These are phyloP conservation scores for Inga leiocalycina DNA, from an alignment of 306 rosid genomes.

Conservation along the genomic window DNA sequence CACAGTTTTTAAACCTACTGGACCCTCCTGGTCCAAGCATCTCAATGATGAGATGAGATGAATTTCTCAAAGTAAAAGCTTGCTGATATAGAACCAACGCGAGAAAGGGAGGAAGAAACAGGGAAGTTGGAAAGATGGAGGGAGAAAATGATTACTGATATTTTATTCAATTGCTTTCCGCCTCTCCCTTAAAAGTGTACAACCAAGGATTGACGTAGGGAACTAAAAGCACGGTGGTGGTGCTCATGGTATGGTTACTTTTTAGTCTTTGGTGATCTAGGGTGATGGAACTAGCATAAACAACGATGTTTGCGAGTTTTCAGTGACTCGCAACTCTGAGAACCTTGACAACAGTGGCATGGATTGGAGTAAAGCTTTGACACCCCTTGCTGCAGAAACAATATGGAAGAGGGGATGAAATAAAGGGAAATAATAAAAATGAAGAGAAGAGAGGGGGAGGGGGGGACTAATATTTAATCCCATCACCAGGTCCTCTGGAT, in stretches of 20 bases:
- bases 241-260: not conserved
- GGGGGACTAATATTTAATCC: not conserved
- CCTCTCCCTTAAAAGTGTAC: too few species aligned
- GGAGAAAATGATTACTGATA: too few species aligned
- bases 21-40: not conserved
- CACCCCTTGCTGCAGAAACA: not conserved
- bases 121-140: too few species aligned
- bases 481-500: not conserved
- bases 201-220: too few species aligned
- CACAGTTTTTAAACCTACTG: not conserved
- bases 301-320: not conserved
- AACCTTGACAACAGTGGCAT: not conserved
- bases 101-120: not conserved
- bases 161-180: too few species aligned
- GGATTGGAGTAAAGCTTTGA: not conserved
- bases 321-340: not conserved
- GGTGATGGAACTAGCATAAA: not conserved
- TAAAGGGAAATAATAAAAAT: not conserved
- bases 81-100: not conserved
- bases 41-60: not conserved
- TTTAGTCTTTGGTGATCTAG: not conserved
- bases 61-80: conserved; percentile 7
- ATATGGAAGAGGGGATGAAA: not conserved
- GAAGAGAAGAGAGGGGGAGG: not conserved
- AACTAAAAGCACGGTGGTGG: not conserved